A percentile compares a stretch with the other conserved stretches of the same genome.
These are phyloP conservation scores for Scenedesmus sp. DNA, from an alignment of 163 green algal species.

Conservation along the genomic window DNA sequence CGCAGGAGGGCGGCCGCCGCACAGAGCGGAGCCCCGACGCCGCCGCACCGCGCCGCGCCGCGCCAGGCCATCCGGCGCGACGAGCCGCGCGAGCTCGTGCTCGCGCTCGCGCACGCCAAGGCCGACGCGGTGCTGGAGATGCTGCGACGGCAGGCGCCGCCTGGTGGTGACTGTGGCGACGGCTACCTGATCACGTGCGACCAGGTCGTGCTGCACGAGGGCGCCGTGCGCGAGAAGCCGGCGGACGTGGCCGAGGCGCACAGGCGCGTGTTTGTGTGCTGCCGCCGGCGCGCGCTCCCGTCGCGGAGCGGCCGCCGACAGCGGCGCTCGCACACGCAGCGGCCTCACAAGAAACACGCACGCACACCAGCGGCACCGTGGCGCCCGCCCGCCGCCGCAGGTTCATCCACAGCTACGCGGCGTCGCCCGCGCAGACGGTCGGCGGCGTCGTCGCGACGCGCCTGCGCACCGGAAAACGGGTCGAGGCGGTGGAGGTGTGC, in stretches of 20 bases:
- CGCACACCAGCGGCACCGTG: background rate
- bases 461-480: constrained; percentile 55
- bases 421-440: constrained; percentile 67
- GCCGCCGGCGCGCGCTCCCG: no score
- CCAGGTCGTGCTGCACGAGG: constrained; percentile 88
- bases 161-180: no score
- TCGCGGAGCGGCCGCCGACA: no score
- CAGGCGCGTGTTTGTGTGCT: no score
- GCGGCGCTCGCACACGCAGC: no score
- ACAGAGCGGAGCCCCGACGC: no score
- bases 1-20: no score
- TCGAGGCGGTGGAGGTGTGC: constrained; percentile 62
- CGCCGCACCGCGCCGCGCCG: no score
- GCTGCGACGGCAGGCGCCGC: constrained; percentile 1
- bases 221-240: constrained; percentile 86
- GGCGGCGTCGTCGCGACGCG: constrained; percentile 76
- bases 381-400: background rate
- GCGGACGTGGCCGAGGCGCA: constrained; percentile 63
- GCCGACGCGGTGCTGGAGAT: constrained; percentile 65
- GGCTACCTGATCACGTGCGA: constrained; percentile 86
- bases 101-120: constrained; percentile 80
- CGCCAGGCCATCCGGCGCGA: constrained; percentile 74
- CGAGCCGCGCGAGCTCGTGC: constrained; percentile 72
- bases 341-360: no score
- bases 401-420: constrained; percentile 73